Percentiles rank a stretch among this genome's conserved stretches.
phyloP scores from a whole-genome alignment of 495 filamentous ascomycete genomes.

The Penicillium coprophilum region DNA sequence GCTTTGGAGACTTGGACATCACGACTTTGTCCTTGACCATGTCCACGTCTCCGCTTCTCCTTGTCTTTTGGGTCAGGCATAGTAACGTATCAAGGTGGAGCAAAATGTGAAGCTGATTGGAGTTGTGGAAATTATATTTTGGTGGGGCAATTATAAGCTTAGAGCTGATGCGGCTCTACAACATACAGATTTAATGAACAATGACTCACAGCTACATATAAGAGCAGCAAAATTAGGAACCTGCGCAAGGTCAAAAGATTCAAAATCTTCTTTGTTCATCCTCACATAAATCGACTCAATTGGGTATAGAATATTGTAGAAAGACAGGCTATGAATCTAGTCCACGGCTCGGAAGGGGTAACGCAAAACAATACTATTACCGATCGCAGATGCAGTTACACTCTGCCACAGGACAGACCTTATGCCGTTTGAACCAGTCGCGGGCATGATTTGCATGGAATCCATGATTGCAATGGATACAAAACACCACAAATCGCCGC shows the following conservation, averaged over 20 bases:
- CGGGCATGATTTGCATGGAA: conserved; percentile 85
- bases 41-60: conserved; percentile 18
- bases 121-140: neutral
- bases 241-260: neutral
- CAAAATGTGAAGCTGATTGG: neutral
- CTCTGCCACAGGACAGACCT: conserved; percentile 83
- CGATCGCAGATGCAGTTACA: conserved; percentile 79
- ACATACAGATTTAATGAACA: neutral
- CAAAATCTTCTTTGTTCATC: neutral
- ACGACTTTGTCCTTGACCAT: conserved; percentile 37
- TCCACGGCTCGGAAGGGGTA: neutral
- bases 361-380: conserved; percentile 12
- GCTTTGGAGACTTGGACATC: conserved; percentile 76
- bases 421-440: conserved; percentile 81
- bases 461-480: conserved; percentile 84
- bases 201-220: no score
- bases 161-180: neutral
- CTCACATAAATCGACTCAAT: conserved; percentile 1
- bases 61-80: neutral
- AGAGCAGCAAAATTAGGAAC: no score
- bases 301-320: conserved; percentile 20
- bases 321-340: conserved; percentile 2
- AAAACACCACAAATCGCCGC: conserved; percentile 69
- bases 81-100: neutral
- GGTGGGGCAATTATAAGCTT: conserved; percentile 2